Percentiles rank a stretch among this genome's conserved stretches.
Conservation (phyloP, 352 stramenopile genomes). For the Globisporangium cederbergense region DNA sequence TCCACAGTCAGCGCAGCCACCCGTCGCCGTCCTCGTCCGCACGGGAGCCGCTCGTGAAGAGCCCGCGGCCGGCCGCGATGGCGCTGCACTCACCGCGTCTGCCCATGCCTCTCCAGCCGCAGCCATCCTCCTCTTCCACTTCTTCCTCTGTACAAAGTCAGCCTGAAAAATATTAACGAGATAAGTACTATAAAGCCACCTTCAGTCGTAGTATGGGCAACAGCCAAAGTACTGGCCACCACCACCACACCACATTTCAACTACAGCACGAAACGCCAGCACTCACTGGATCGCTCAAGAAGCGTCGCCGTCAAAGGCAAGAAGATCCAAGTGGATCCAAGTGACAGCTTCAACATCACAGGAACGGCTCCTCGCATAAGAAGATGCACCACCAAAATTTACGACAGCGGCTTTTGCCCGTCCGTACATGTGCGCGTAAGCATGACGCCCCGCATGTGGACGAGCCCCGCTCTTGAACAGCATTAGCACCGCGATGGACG, state of each 20-base stretch:
- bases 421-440: no score
- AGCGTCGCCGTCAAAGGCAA: not conserved
- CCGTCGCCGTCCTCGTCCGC: not conserved
- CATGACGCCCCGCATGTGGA: no score
- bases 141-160: constrained; percentile 17
- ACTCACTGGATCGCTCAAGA: not conserved
- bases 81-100: constrained; percentile 4
- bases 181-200: constrained; percentile 6
- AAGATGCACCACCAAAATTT: no score
- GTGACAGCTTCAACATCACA: not conserved
- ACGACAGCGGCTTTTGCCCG: no score
- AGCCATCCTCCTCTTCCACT: not conserved
- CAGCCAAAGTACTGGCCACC: not conserved
- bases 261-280: no score
- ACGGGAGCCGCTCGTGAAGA: constrained; percentile 11
- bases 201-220: not conserved
- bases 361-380: no score
- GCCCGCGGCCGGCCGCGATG: constrained; percentile 9
- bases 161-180: constrained; percentile 19
- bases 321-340: no score
- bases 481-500: no score
- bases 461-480: no score
- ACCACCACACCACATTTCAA: not conserved
- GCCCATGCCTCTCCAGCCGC: not conserved
- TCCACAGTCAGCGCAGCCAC: constrained; percentile 13